A percentile compares a stretch with the other conserved stretches of the same genome.
These are phyloP conservation scores for Starmerella gropengiesseri DNA, from an alignment of 805 yeast genomes.

Conservation along the genomic window DNA sequence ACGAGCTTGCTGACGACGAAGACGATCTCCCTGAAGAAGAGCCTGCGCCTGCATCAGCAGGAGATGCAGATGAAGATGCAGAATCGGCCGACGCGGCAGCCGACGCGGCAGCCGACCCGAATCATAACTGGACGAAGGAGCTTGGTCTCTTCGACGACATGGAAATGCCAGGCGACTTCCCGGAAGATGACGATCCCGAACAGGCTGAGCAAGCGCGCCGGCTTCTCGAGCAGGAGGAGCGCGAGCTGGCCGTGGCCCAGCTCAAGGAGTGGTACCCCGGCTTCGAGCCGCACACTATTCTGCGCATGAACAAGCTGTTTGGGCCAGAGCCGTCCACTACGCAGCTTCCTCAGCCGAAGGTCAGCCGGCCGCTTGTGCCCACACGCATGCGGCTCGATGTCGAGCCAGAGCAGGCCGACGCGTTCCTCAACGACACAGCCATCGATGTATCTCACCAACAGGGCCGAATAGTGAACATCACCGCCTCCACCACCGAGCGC, in stretches of 20 bases:
- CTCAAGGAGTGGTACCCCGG: conserved; percentile 45
- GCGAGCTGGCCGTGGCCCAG: conserved; percentile 21
- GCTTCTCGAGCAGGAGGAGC: conserved; percentile 16
- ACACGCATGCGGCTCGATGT: conserved; percentile 49
- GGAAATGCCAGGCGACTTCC: not conserved
- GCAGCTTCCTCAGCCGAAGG: conserved; percentile 39
- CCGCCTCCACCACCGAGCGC: not conserved
- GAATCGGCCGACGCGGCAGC: conserved; percentile 15
- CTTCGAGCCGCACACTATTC: conserved; percentile 43
- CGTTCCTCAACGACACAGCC: conserved; percentile 29
- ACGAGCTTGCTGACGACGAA: conserved; percentile 88
- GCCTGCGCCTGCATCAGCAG: conserved; percentile 74
- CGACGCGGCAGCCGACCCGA: conserved; percentile 21
- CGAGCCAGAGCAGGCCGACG: conserved; percentile 47
- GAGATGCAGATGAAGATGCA: conserved; percentile 22
- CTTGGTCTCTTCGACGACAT: conserved; percentile 24
- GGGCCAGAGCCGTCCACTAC: conserved; percentile 50
- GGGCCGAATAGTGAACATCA: not conserved
- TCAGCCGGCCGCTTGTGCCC: conserved; percentile 35
- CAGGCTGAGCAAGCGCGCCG: conserved; percentile 17
- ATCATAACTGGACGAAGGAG: conserved; percentile 31
- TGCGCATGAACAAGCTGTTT: conserved; percentile 56
- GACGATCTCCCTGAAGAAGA: conserved; percentile 76
- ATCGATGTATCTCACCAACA: not conserved
- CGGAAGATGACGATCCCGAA: not conserved